Conservation (phyloP, 1,284 basidiomycete species). For the Cutaneotrichosporon sp. region DNA sequence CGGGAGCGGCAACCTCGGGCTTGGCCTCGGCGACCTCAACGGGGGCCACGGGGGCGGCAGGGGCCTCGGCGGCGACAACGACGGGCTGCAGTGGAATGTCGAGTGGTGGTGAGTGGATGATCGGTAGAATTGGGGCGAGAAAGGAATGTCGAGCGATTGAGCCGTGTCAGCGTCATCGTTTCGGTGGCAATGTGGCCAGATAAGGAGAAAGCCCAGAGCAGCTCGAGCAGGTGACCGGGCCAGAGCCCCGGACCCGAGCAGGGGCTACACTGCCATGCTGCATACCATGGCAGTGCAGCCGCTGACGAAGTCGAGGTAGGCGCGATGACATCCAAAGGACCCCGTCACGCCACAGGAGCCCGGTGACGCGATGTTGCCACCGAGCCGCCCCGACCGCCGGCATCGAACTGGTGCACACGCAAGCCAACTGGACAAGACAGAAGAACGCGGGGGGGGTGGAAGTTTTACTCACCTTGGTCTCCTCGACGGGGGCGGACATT, state of each 20-base stretch:
- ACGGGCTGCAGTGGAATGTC: constrained; percentile 1
- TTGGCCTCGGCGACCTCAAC: constrained; percentile 23
- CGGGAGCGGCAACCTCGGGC: constrained; percentile 17
- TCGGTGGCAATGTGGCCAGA: neutral
- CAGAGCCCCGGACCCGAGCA: neutral
- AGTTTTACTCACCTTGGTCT: constrained; percentile 25
- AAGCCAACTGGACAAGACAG: neutral
- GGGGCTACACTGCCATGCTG: too few species aligned
- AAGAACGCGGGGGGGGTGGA: too few species aligned
- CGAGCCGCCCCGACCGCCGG: neutral
- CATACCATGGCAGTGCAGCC: neutral
- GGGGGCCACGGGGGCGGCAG: constrained; percentile 16
- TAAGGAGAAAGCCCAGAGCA: neutral
- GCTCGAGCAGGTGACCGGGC: neutral
- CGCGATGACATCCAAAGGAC: neutral
- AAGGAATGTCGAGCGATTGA: constrained; percentile 4
- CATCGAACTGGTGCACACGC: neutral
- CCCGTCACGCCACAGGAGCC: neutral
- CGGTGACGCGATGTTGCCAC: neutral
- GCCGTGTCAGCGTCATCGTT: neutral
- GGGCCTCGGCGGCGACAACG: constrained; percentile 11
- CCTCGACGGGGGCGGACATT: constrained; percentile 27
- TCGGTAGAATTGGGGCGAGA: neutral
- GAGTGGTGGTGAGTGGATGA: neutral
- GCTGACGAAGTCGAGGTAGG: neutral